Base-by-base conservation (phyloP, 176 grass and related monocot species). In the Zea luxurians region DNA sequence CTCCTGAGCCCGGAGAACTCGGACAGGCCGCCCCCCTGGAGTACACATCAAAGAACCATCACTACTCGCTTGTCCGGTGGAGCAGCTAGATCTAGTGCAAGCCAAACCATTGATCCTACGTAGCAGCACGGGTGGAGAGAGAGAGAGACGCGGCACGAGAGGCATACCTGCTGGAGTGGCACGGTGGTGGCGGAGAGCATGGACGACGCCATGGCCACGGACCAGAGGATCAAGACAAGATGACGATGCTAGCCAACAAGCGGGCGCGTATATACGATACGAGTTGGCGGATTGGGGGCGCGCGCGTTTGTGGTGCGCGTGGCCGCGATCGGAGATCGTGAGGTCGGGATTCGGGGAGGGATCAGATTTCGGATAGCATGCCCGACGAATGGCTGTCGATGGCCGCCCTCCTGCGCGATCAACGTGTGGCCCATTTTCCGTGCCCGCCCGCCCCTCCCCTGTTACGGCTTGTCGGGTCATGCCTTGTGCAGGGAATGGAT, bases 1-100 rank as follows among this genome's bases (percentile, higher is more conserved):
- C 59, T 81, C 88, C 84, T 87, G 44, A 90, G 81, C 16, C 88
- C 88, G 70, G 88, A 80, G 88, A 90, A 90, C 81, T 90, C 88
- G 8, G 85, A 80, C 59, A 90, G 7, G 47, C 83, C 83, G 59
- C 42, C 83, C 42, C 82, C 87, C 85, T 87, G 84, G 2, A 21
- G 18, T 8, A 4, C 20, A 40, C 41, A 12, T 13, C 37, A 13
- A 41, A 41, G 8, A 71, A 37, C 10, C 46, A 58, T 17, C 13
- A 47, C 10, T 45, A 47, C 10, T 45, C 6, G 11, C 50, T 17
- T 27, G n/a, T 8, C 16, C 17, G 4, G 61, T 13, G 2, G 52
- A 12, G 5, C 15, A 16, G 2, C 38, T 40, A 4, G 48, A n/a
- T n/a, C n/a, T n/a, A 49, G 48, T 49, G 48, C 48, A 4, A 49